Evolutionary conservation across 139 green algal species (phyloP).

Genomic region (Klebsormidium nitens): DNA sequence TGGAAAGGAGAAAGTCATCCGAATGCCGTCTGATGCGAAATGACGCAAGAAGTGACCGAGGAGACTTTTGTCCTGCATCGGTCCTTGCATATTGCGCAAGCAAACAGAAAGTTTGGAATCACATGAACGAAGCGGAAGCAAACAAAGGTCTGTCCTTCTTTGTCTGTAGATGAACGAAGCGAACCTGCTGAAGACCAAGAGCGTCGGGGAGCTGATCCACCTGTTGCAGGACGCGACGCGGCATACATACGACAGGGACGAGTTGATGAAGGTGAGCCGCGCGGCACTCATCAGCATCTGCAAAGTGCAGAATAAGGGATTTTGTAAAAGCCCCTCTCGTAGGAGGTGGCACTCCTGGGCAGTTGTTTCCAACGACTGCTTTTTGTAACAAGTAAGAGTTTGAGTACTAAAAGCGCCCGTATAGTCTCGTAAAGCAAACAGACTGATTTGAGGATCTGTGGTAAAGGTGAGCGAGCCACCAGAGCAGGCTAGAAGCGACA

Average conservation of each 20-base stretch:
- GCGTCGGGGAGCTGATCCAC: slow-evolving; percentile 31
- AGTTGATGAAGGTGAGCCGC: slow-evolving; percentile 27
- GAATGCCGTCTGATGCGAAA: too few relatives aligned
- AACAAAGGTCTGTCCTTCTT: too few relatives aligned
- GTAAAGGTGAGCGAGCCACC: too few relatives aligned
- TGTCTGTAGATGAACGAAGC: slow-evolving; percentile 41
- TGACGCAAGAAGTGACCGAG: too few relatives aligned
- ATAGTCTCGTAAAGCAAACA: too few relatives aligned
- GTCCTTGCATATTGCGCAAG: neutral
- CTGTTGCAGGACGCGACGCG: slow-evolving; percentile 29
- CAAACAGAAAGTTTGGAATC: too few relatives aligned
- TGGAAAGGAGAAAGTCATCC: too few relatives aligned
- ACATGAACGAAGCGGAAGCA: too few relatives aligned
- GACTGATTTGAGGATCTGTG: too few relatives aligned
- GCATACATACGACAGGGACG: slow-evolving; percentile 25
- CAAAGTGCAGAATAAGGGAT: neutral
- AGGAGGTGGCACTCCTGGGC: neutral
- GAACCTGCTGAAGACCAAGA: slow-evolving; percentile 12
- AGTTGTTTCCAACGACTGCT: neutral
- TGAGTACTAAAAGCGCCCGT: neutral
- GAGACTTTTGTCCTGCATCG: too few relatives aligned
- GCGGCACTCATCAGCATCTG: neutral
- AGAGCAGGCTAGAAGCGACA: too few relatives aligned
- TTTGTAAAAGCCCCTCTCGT: neutral
- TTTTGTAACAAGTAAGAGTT: neutral